These are phyloP conservation scores for Penicillium arizonense DNA, from an alignment of 495 filamentous ascomycete genomes.

Conservation along the genomic window DNA sequence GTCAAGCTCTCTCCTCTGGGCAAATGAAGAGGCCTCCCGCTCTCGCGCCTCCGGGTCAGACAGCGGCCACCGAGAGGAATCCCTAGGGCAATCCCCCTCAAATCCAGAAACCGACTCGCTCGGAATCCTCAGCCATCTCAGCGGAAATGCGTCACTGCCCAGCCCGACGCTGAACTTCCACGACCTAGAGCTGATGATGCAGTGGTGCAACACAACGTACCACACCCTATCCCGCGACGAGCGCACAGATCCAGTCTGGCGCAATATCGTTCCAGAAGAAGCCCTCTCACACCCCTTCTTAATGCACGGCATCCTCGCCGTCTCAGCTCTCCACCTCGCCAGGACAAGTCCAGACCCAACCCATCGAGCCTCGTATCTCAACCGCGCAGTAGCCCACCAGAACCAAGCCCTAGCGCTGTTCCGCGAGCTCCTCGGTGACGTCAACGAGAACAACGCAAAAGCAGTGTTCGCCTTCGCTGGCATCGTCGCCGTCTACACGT, in stretches of 20 bases:
- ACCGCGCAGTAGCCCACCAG: conserved; percentile 47
- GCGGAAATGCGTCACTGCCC: conserved; percentile 5
- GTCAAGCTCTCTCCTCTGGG: conserved; percentile 35
- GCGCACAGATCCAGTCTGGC: conserved; percentile 41
- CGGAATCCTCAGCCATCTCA: conserved; percentile 25
- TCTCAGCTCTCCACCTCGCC: conserved; percentile 48
- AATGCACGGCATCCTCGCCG: conserved; percentile 52
- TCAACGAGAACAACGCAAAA: conserved; percentile 44
- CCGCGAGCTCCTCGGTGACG: conserved; percentile 37
- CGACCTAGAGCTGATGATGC: conserved; percentile 45
- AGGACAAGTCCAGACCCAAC: conserved; percentile 24
- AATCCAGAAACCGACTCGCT: conserved; percentile 13
- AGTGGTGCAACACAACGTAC: conserved; percentile 42
- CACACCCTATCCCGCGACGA: conserved; percentile 29
- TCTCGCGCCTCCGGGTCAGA: conserved; percentile 22
- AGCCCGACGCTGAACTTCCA: conserved; percentile 27
- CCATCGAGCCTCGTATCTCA: conserved; percentile 27
- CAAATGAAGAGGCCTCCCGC: conserved; percentile 30
- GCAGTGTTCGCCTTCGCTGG: conserved; percentile 52
- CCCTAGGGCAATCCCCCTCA: conserved; percentile 8
- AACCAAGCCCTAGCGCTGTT: conserved; percentile 47
- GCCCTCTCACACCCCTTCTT: conserved; percentile 47
- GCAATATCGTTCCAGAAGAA: conserved; percentile 40
- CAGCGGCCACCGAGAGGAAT: conserved; percentile 18
- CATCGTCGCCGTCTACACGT: conserved; percentile 49